Evolutionary conservation across 2,329 filamentous ascomycete species (phyloP).

Genomic region (Fonsecaea pedrosoi): DNA sequence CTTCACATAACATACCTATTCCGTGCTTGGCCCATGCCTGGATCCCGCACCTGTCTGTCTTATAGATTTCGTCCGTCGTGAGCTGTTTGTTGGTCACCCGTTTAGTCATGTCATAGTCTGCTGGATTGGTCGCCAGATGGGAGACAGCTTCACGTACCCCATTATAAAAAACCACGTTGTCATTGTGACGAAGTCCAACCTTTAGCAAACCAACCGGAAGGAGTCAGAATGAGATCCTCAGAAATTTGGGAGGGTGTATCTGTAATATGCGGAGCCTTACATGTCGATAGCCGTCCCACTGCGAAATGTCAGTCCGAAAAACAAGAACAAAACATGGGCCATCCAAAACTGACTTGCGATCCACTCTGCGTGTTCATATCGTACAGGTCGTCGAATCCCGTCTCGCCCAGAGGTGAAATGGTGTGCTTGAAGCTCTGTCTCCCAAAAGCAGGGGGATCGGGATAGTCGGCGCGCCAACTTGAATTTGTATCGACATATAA

Average conservation of each 20-base stretch:
- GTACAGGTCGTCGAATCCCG: conserved; percentile 54
- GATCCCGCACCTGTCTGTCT: conserved; percentile 10
- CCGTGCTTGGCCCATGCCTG: conserved; percentile 16
- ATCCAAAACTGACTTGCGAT: conserved; percentile 7
- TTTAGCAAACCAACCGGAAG: neutral
- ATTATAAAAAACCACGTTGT: neutral
- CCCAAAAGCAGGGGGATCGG: conserved; percentile 58
- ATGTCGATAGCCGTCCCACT: conserved; percentile 60
- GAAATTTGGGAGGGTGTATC: too few relatives aligned
- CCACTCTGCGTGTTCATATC: conserved; percentile 57
- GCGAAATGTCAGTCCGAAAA: conserved; percentile 37
- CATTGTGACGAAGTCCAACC: conserved; percentile 6
- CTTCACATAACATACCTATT: neutral
- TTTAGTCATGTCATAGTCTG: neutral
- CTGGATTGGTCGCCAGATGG: neutral
- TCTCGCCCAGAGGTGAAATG: conserved; percentile 38
- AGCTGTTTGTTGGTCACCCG: neutral
- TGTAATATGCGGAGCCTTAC: neutral
- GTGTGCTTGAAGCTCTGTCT: conserved; percentile 47
- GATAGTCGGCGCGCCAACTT: conserved; percentile 61
- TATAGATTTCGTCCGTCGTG: conserved; percentile 11
- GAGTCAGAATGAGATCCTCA: neutral
- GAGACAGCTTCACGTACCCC: neutral
- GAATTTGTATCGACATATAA: neutral
- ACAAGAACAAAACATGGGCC: neutral